Base-by-base conservation (phyloP, 2,329 filamentous ascomycete genomes). In the Aspergillus ruber region DNA sequence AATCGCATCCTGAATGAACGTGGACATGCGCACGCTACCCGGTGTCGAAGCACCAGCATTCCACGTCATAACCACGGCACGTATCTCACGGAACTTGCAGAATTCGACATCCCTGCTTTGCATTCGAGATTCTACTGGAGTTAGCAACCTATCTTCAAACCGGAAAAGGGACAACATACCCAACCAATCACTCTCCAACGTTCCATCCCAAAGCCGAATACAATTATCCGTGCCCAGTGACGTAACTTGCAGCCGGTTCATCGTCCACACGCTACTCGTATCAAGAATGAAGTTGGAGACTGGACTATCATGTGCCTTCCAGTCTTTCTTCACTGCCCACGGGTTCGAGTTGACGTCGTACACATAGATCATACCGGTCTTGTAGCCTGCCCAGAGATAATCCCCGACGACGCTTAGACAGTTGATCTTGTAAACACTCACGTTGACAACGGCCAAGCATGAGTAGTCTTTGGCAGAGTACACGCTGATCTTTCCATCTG, bases 11-110 rank as follows among this genome's bases (percentile, higher is more conserved):
- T 83, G 82, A 61, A 97, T 86, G 66, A 97, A 97, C 39, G 78
- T 76, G 9, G 81, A 80, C 59, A 95, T 88, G 46, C 86, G 80
- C 29, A 97, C 74, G 60, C 84, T 87, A 49, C 83, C 84, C 0
- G 93, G 93, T n/a, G 93, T 95, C 13, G 86, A 85, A n/a, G 93
- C 93, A 1, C 93, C 93, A 1, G 90, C 91, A 65, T 98, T 98
- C 93, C 93, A 98, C 0, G 90, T 96, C 74, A 97, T 79, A 21
- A 95, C 81, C 33, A 89, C 74, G 10, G 87, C 84, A 43, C 82
- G 85, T 48, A 97, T 75, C 58, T 94, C 84, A 46, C 90, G 79
- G 65, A 97, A 95, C 23, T 81, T 78, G 72, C 90, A 96, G 63
- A 88, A 97, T 43, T 93, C 81, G 0, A 80, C 76, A 59, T 96